These are phyloP conservation scores for Stylosanthes scabra DNA, from an alignment of 331 rosid species.

Conservation along the genomic window DNA sequence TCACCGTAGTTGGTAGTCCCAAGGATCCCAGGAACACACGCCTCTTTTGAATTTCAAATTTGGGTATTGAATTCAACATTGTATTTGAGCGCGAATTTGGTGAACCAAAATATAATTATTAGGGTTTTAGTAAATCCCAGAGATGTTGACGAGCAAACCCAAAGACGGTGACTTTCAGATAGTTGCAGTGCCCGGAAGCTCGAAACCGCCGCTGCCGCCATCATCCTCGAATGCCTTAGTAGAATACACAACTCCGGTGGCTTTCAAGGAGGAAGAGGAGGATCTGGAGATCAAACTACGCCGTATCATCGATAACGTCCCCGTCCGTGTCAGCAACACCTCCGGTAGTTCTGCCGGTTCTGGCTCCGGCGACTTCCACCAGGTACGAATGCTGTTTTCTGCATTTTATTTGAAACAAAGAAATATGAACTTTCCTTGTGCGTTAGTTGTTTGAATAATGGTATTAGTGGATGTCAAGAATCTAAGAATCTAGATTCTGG, in stretches of 20 bases:
- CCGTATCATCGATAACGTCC: constrained; percentile 84
- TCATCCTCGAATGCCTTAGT: constrained; percentile 69
- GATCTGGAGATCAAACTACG: constrained; percentile 94
- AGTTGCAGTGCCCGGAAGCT: constrained; percentile 50
- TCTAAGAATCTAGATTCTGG: constrained; percentile 10
- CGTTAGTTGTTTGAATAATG: constrained; percentile 16
- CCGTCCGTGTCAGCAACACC: constrained; percentile 94
- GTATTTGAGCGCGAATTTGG: neutral
- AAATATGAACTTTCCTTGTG: neutral
- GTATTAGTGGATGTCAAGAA: neutral
- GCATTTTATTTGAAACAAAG: neutral
- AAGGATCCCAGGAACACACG: neutral
- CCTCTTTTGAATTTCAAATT: neutral
- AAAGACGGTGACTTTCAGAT: constrained; percentile 63
- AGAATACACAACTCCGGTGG: constrained; percentile 64
- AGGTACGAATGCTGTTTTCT: constrained; percentile 52
- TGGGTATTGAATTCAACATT: neutral
- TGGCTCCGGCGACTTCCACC: constrained; percentile 98
- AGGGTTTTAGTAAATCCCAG: constrained; percentile 49
- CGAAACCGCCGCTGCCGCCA: constrained; percentile 57
- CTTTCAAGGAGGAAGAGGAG: constrained; percentile 84
- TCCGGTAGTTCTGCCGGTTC: constrained; percentile 97
- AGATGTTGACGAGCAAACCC: constrained; percentile 70
- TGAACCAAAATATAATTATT: neutral
- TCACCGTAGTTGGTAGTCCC: neutral